A percentile compares a stretch with the other conserved stretches of the same genome.
Conservation (phyloP, 1,284 basidiomycete species). For the Malassezia obtusa region DNA sequence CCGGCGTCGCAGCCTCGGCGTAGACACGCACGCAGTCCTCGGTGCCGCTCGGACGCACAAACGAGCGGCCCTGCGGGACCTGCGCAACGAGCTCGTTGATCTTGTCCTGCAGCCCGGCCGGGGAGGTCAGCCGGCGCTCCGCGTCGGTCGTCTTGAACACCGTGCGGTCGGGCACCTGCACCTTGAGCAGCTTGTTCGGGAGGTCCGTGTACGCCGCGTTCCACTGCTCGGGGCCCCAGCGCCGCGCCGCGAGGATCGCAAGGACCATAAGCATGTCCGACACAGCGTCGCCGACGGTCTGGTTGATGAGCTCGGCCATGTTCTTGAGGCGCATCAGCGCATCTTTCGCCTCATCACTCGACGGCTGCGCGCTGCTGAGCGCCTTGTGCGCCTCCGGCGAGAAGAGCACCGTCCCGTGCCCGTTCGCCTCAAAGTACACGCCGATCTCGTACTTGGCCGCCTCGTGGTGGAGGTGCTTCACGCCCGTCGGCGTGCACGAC, state of each 20-base stretch:
- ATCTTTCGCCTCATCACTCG: slow-evolving; percentile 63
- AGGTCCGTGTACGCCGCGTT: slow-evolving; percentile 85
- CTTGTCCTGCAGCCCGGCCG: slow-evolving; percentile 69
- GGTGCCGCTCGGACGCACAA: slow-evolving; percentile 92
- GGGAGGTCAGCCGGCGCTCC: slow-evolving; percentile 73
- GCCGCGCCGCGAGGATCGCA: slow-evolving; percentile 67
- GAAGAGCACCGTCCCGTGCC: slow-evolving; percentile 94
- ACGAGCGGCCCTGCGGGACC: slow-evolving; percentile 75
- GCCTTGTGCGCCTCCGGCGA: slow-evolving; percentile 51
- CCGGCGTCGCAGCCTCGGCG: slow-evolving; percentile 70
- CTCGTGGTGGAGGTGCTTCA: slow-evolving; percentile 96
- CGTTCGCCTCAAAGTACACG: slow-evolving; percentile 98
- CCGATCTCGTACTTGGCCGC: slow-evolving; percentile 88
- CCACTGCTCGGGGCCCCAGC: slow-evolving; percentile 62
- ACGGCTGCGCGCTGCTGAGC: slow-evolving; percentile 60
- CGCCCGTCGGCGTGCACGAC: slow-evolving; percentile 88
- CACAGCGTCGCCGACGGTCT: slow-evolving; percentile 94
- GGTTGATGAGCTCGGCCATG: slow-evolving; percentile 81
- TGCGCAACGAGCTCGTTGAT: slow-evolving; percentile 74
- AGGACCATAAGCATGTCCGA: slow-evolving; percentile 95
- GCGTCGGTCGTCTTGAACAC: slow-evolving; percentile 87
- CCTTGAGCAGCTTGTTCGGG: slow-evolving; percentile 93
- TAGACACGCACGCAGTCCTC: slow-evolving; percentile 98
- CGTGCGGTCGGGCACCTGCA: slow-evolving; percentile 72
- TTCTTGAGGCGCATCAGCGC: slow-evolving; percentile 50